These are phyloP conservation scores for Hemileccinum hortonii DNA, from an alignment of 1,284 basidiomycete species.

Conservation along the genomic window DNA sequence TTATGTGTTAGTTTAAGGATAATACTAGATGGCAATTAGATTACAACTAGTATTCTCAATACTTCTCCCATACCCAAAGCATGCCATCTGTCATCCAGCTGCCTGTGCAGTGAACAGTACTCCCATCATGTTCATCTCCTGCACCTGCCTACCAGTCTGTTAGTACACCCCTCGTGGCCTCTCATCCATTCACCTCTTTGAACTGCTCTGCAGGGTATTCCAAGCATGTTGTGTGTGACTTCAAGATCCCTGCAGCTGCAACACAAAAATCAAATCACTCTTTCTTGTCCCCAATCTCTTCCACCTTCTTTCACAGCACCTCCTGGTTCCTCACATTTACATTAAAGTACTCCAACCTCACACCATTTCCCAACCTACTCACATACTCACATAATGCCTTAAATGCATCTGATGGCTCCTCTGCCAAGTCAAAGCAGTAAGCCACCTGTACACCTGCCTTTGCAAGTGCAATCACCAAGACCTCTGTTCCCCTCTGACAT, in stretches of 20 bases:
- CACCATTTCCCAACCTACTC: slow-evolving; percentile 42
- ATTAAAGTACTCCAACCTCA: slow-evolving; percentile 64
- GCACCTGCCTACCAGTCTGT: slow-evolving; percentile 48
- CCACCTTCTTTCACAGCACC: slow-evolving; percentile 52
- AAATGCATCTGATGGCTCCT: slow-evolving; percentile 69
- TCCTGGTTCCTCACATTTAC: slow-evolving; percentile 66
- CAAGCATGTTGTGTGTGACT: slow-evolving; percentile 60
- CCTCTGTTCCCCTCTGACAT: slow-evolving; percentile 81
- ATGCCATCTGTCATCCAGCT: slow-evolving; percentile 72
- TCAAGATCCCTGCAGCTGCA: slow-evolving; percentile 76
- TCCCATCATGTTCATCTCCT: slow-evolving; percentile 76
- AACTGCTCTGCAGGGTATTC: slow-evolving; percentile 73
- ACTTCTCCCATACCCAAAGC: slow-evolving; percentile 61
- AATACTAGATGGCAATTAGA: no score
- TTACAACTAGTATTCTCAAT: no score
- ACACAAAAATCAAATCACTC: slow-evolving; percentile 72
- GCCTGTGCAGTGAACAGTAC: slow-evolving; percentile 79
- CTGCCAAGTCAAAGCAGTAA: slow-evolving; percentile 74
- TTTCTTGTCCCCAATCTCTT: slow-evolving; percentile 62
- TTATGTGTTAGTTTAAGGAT: no score
- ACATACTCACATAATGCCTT: slow-evolving; percentile 54
- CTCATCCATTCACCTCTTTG: slow-evolving; percentile 47
- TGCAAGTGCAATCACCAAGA: slow-evolving; percentile 69
- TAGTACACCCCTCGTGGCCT: background rate
- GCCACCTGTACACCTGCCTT: slow-evolving; percentile 79